Percentiles rank a stretch among this genome's conserved stretches.
phyloP scores from a whole-genome alignment of 1,139 yeast species.

The Blastobotrys raffinosifermentans region DNA sequence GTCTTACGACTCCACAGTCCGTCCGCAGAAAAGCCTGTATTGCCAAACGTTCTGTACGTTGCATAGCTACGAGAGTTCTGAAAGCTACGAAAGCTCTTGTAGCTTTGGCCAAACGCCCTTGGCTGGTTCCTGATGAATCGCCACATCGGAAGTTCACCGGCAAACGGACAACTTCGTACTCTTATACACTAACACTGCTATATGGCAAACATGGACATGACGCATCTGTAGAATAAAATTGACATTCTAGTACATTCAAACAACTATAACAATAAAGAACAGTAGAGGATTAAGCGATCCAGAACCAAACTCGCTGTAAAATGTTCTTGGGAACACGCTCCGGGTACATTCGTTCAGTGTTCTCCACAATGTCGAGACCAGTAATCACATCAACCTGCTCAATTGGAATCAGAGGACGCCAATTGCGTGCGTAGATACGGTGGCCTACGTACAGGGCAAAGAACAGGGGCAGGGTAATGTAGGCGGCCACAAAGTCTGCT shows the following conservation, averaged over 20 bases:
- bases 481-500: constrained; percentile 46
- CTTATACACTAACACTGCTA: no score
- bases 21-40: neutral
- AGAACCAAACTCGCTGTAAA: constrained; percentile 39
- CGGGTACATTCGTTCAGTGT: constrained; percentile 35
- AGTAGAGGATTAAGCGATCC: constrained; percentile 37
- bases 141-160: no score
- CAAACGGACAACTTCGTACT: no score
- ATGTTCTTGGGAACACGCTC: constrained; percentile 35
- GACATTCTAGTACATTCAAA: no score
- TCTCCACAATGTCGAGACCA: constrained; percentile 48
- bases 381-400: constrained; percentile 43
- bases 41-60: neutral
- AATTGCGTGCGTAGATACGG: constrained; percentile 43
- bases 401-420: constrained; percentile 40
- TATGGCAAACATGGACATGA: no score
- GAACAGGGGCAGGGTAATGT: constrained; percentile 46
- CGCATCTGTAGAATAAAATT: no score
- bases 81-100: no score
- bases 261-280: no score
- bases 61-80: no score
- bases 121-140: no score
- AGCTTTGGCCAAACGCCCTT: no score
- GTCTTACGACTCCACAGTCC: neutral
- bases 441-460: constrained; percentile 45